Percentiles rank a stretch among this genome's conserved stretches.
phyloP scores from a whole-genome alignment of 2,329 filamentous ascomycete genomes.

The Dendrostoma leiphaemia region DNA sequence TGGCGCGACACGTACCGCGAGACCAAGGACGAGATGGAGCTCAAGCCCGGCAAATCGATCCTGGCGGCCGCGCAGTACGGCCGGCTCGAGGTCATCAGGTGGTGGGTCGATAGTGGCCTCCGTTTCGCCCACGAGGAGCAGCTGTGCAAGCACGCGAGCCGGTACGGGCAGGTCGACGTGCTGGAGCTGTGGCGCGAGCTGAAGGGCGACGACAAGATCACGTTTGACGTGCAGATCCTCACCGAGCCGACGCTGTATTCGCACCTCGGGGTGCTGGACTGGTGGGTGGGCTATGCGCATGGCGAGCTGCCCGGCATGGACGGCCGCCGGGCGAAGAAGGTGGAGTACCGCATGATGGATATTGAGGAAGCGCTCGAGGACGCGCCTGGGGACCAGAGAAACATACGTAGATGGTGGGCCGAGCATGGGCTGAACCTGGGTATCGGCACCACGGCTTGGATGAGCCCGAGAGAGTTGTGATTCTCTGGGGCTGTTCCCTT shows the following conservation, averaged over 20 bases:
- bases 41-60: conserved; percentile 83
- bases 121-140: conserved; percentile 77
- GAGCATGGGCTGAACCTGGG: conserved; percentile 78
- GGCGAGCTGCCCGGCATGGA: conserved; percentile 54
- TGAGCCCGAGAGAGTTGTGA: conserved; percentile 73
- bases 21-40: conserved; percentile 51
- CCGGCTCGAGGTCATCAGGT: conserved; percentile 72
- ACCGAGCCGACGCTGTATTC: conserved; percentile 86
- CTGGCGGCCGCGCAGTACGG: conserved; percentile 82
- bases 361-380: conserved; percentile 95
- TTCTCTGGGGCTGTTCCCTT: background rate
- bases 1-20: conserved; percentile 73
- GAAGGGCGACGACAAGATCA: conserved; percentile 56
- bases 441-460: conserved; percentile 84
- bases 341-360: conserved; percentile 93
- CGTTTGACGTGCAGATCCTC: conserved; percentile 45
- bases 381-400: conserved; percentile 68
- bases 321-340: conserved; percentile 60
- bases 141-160: conserved; percentile 79
- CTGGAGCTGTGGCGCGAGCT: conserved; percentile 79
- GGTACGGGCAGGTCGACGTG: conserved; percentile 80
- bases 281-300: conserved; percentile 76
- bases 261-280: conserved; percentile 80
- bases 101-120: conserved; percentile 84
- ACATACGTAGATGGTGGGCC: conserved; percentile 84